Percentiles rank a stretch among this genome's conserved stretches.
Conservation (phyloP, 202 grass and related monocot genomes). For the Sporobolus alterniflorus region DNA sequence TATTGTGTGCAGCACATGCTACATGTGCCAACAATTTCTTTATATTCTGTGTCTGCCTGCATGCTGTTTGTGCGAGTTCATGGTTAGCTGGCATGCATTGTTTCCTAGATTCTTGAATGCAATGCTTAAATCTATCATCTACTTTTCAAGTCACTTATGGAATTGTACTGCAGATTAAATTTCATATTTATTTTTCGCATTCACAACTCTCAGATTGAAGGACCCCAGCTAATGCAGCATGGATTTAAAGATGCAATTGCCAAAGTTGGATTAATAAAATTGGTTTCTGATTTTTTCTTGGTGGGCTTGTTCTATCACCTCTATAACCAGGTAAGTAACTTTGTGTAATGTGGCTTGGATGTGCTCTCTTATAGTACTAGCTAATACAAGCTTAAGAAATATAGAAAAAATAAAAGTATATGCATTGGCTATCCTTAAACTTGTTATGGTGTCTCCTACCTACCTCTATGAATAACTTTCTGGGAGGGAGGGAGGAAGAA, state of each 20-base stretch:
- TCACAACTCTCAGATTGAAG: slow-evolving; percentile 67
- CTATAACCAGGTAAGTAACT: slow-evolving; percentile 82
- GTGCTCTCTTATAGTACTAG: neutral
- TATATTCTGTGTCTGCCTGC: neutral
- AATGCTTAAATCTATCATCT: neutral
- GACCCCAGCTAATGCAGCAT: slow-evolving; percentile 72
- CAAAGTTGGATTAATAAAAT: slow-evolving; percentile 73
- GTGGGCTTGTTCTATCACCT: slow-evolving; percentile 94
- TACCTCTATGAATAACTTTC: too few species aligned
- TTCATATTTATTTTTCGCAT: neutral
- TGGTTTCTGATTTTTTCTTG: slow-evolving; percentile 74
- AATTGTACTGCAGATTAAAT: neutral
- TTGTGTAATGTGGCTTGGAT: neutral
- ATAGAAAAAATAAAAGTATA: neutral
- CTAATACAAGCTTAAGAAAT: neutral
- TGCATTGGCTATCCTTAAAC: neutral
- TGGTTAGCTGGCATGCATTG: neutral
- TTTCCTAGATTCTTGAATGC: slow-evolving; percentile 17
- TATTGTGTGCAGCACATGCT: neutral
- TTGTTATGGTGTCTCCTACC: neutral
- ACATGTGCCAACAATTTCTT: neutral
- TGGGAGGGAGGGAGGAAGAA: too few species aligned
- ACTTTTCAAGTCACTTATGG: slow-evolving; percentile 4
- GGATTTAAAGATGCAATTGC: slow-evolving; percentile 78
- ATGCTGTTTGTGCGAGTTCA: neutral